Evolutionary conservation across 2,329 filamentous ascomycete genomes (phyloP).

Genomic region (Pseudophaeomoniella oleicola): DNA sequence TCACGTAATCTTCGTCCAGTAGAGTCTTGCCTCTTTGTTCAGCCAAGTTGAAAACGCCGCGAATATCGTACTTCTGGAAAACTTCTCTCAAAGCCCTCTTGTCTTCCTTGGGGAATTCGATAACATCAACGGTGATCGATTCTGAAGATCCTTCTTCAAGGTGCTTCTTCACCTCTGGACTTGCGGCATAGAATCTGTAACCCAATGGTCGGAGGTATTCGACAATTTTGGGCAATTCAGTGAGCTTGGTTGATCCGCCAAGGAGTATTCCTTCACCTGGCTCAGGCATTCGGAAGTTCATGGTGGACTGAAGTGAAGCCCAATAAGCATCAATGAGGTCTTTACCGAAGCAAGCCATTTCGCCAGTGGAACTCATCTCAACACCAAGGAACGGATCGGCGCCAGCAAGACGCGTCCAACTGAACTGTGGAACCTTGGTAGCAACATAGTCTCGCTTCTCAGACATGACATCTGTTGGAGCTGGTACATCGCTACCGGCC

Average conservation of each 20-base stretch:
- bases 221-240: slow-evolving; percentile 61
- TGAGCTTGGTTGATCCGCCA: slow-evolving; percentile 65
- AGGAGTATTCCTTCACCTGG: slow-evolving; percentile 91
- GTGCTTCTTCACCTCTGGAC: slow-evolving; percentile 65
- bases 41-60: slow-evolving; percentile 89
- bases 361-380: slow-evolving; percentile 92
- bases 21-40: slow-evolving; percentile 68
- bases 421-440: slow-evolving; percentile 97
- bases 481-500: slow-evolving; percentile 69
- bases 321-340: slow-evolving; percentile 94
- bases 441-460: slow-evolving; percentile 82
- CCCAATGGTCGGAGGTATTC: slow-evolving; percentile 78
- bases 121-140: slow-evolving; percentile 54
- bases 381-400: slow-evolving; percentile 96
- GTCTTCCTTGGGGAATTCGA: slow-evolving; percentile 92
- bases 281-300: slow-evolving; percentile 97
- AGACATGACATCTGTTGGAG: slow-evolving; percentile 76
- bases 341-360: slow-evolving; percentile 98
- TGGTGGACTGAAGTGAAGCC: slow-evolving; percentile 87
- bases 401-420: slow-evolving; percentile 92
- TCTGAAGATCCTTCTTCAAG: slow-evolving; percentile 56
- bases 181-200: slow-evolving; percentile 88
- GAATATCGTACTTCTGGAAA: slow-evolving; percentile 93
- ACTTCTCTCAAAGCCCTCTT: slow-evolving; percentile 90
- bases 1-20: slow-evolving; percentile 91